Conservation (phyloP, 2,329 filamentous ascomycete species). For the Scolecobasidium constrictum region DNA sequence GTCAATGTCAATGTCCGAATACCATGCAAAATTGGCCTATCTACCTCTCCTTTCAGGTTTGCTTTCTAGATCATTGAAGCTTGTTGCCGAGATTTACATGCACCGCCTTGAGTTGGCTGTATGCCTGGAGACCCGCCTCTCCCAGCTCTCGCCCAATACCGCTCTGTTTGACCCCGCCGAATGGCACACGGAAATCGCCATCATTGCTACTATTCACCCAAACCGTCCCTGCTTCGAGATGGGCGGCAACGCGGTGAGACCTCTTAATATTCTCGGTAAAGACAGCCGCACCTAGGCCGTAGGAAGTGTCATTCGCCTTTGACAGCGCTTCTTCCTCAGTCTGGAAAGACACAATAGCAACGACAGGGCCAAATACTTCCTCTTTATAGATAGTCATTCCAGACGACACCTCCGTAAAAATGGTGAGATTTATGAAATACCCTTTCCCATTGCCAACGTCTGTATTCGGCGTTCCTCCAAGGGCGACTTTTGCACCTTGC, state of each 20-base stretch:
- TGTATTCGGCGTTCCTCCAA: constrained; percentile 50
- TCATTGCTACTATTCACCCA: constrained; percentile 54
- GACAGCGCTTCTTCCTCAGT: constrained; percentile 44
- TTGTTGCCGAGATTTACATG: constrained; percentile 28
- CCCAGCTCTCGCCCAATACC: constrained; percentile 51
- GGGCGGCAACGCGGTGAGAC: constrained; percentile 40
- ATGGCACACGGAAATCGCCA: constrained; percentile 39
- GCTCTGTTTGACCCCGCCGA: constrained; percentile 51
- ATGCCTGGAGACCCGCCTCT: constrained; percentile 50
- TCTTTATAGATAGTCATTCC: constrained; percentile 48
- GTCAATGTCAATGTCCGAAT: no score
- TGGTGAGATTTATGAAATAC: constrained; percentile 52
- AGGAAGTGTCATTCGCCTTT: constrained; percentile 47
- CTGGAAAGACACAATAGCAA: constrained; percentile 47
- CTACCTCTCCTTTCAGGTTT: no score
- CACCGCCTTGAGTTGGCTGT: constrained; percentile 44
- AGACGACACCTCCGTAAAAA: constrained; percentile 47
- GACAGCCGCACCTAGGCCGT: constrained; percentile 50
- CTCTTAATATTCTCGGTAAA: constrained; percentile 52
- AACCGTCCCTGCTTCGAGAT: constrained; percentile 57
- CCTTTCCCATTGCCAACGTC: constrained; percentile 45
- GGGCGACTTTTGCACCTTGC: constrained; percentile 56
- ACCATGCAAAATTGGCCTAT: no score
- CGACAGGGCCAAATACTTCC: constrained; percentile 55
- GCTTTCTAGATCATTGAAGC: constrained; percentile 17